Base-by-base conservation (phyloP, 106 monocot species). In the Iris macrosiphon region DNA sequence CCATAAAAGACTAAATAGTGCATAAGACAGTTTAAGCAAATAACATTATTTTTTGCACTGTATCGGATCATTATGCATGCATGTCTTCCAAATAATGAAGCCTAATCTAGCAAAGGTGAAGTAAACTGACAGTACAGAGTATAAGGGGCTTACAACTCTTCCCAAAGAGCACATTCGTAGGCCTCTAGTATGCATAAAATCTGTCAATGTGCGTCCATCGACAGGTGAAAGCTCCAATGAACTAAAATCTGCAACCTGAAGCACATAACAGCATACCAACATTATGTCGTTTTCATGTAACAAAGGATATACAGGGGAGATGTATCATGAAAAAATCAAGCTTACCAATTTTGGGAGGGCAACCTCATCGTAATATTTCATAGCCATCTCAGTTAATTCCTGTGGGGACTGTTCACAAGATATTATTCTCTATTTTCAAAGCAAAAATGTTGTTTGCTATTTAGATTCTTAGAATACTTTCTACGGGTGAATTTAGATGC, bases 141-240 rank as follows among this genome's bases (percentile, higher is more conserved):
- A 34, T 24, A n/a, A 21, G 29, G 12, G 40, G 52, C 31, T 43
- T 85, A 94, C 94, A 63, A 94, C 81, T 52, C 68, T 75, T 38
- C 94, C 94, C 53, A 94, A 55, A 50, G 94, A 94, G 57, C 68
- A 75, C 94, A 94, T 94, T 57, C 79, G 88, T 55, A 94, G 66
- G 40, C 94, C 94, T 46, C 94, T 78, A 23, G 94, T 88, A 68
- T 94, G 94, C 94, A 94, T 94, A 56, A 94, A 94, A 76, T 94
- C 94, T 16, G 94, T 94, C 35, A 94, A 43, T 63, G 94, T 94
- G 73, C 89, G 78, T 37, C 94, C 94, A 79, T 94, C 94, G 61
- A 94, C 94, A 52, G 94, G 94, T 65, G 89, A 89, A 51, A 94
- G 85, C 56, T 94, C 94, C 46, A 94, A 85, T 14, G 94, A 94